Evolutionary conservation across 2,329 filamentous ascomycete species (phyloP).

Genomic region (Venturia asperata): DNA sequence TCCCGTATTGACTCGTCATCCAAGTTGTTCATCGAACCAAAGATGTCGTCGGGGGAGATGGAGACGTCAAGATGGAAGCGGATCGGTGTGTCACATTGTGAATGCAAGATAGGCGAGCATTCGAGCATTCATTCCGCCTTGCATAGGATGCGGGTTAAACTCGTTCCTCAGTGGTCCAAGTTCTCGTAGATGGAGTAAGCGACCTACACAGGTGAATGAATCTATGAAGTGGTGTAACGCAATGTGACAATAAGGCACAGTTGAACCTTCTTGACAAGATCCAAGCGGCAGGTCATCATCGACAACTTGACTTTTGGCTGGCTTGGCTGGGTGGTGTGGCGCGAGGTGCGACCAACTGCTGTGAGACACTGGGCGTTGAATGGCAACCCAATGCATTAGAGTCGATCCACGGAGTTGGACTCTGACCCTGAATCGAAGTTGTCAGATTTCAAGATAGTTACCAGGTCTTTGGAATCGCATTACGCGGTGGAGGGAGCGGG

Average conservation of each 20-base stretch:
- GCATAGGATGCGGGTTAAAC: not conserved
- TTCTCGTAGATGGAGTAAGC: not conserved
- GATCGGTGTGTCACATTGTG: not conserved
- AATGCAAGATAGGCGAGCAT: slow-evolving; percentile 3
- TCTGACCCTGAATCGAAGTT: not conserved
- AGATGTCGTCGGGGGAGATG: slow-evolving; percentile 1
- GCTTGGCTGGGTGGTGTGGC: not conserved
- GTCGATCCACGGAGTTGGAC: not conserved
- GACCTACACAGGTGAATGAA: not conserved
- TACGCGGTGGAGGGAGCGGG: slow-evolving; percentile 1
- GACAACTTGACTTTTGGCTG: not conserved
- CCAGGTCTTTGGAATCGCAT: not conserved
- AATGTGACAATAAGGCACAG: not conserved
- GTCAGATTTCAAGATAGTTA: not conserved
- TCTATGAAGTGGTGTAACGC: not conserved
- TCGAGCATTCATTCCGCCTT: not conserved
- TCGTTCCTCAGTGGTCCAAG: not conserved
- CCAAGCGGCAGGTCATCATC: not conserved
- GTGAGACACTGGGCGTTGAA: not conserved
- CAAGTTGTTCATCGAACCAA: not conserved
- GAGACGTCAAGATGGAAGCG: not conserved
- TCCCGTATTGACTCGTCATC: not conserved
- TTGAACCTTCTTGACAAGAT: not conserved
- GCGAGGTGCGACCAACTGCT: not conserved
- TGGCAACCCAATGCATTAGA: not conserved